Percentiles rank a stretch among this genome's conserved stretches.
Conservation (phyloP, 2,329 filamentous ascomycete species). For the Phialophora tarda region DNA sequence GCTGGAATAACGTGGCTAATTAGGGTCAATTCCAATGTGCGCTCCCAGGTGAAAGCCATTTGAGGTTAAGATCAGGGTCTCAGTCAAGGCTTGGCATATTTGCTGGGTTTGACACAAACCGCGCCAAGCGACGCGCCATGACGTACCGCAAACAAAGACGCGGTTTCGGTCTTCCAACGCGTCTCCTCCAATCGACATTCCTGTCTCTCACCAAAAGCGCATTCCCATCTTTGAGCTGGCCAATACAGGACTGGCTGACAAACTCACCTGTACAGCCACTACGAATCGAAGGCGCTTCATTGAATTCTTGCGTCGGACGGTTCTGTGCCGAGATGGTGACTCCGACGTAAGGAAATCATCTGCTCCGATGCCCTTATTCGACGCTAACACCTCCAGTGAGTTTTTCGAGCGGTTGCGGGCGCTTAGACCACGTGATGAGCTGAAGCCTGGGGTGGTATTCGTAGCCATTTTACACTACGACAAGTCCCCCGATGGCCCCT, state of each 20-base stretch:
- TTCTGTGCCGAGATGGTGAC: slow-evolving; percentile 3
- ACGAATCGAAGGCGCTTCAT: neutral
- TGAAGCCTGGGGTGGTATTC: slow-evolving; percentile 23
- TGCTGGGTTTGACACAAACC: neutral
- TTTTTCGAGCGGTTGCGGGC: slow-evolving; percentile 20
- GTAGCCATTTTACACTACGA: slow-evolving; percentile 27
- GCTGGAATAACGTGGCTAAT: slow-evolving; percentile 2
- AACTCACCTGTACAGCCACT: neutral
- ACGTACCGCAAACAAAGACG: slow-evolving; percentile 4
- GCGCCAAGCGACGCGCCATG: neutral
- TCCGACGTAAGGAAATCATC: neutral
- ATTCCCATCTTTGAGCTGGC: neutral
- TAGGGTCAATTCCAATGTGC: neutral
- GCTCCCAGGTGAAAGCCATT: neutral
- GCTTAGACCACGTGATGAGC: slow-evolving; percentile 17
- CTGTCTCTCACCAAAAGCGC: neutral
- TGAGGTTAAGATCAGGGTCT: neutral
- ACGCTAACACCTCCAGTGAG: slow-evolving; percentile 10
- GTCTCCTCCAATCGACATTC: neutral
- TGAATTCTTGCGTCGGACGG: neutral
- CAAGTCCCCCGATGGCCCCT: slow-evolving; percentile 8
- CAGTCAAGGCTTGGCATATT: neutral
- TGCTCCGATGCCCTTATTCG: neutral
- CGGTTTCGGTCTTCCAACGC: neutral
- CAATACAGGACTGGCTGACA: neutral